phyloP scores from a whole-genome alignment of 805 yeast genomes.

The Metahyphopichia silvanorum region DNA sequence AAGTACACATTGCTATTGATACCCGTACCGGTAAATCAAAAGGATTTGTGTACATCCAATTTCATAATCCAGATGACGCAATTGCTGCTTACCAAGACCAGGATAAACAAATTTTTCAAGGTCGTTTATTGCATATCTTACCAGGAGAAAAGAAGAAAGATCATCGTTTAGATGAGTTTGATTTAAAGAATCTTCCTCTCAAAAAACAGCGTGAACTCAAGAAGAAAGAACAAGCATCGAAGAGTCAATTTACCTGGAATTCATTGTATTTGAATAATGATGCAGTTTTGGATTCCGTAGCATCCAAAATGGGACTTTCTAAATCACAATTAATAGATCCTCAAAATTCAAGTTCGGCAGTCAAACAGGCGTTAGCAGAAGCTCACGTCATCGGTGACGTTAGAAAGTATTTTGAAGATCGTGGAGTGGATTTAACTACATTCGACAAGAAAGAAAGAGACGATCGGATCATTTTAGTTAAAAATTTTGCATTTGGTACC shows the following conservation, averaged over 20 bases:
- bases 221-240: conserved; percentile 79
- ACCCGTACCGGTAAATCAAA: conserved; percentile 86
- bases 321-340: conserved; percentile 88
- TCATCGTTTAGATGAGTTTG: conserved; percentile 86
- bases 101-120: conserved; percentile 91
- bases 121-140: conserved; percentile 83
- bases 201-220: conserved; percentile 87
- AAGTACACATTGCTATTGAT: conserved; percentile 90
- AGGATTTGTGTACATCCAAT: conserved; percentile 87
- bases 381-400: conserved; percentile 93
- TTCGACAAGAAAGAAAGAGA: conserved; percentile 69
- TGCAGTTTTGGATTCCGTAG: conserved; percentile 89
- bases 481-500: conserved; percentile 90
- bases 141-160: conserved; percentile 82
- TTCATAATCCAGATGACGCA: conserved; percentile 67
- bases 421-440: conserved; percentile 78
- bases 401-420: conserved; percentile 76
- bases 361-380: conserved; percentile 95
- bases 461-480: conserved; percentile 76
- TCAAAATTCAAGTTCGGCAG: conserved; percentile 82
- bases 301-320: conserved; percentile 74
- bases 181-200: conserved; percentile 82
- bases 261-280: conserved; percentile 87
- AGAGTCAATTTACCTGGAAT: conserved; percentile 91
- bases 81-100: conserved; percentile 66